Evolutionary conservation across 1,139 yeast species (phyloP), one percentile per base, ranked within the genome.

Genomic region (Taphrina flavorubra): DNA sequence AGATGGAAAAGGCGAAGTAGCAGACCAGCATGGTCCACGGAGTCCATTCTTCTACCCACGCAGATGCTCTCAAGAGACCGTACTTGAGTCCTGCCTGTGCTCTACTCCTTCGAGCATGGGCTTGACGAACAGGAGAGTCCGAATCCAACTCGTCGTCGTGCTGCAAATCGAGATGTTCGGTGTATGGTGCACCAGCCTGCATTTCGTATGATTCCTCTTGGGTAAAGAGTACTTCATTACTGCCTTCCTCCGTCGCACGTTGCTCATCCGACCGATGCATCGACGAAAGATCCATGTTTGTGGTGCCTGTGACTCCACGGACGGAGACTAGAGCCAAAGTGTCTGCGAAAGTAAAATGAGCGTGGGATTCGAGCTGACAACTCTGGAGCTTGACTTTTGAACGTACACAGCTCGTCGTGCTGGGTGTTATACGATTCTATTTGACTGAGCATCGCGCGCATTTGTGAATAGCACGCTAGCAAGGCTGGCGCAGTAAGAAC

Each of bases 1-100:
- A 63, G 61, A 63, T 63, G 37, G 67, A 63, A 47, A 55, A 56
- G 31, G 55, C 55, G 11, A 40, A 57, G 67, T 63, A 63, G 37
- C 51, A 42, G 39, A 63, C 59, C 44, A 63, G 31, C 56, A 63
- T 46, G 14, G 61, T 55, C 67, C 67, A 63, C 7, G 67, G 67
- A 5, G 67, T 63, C 67, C 67, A 63, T 37, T 63, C 67, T 47
- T 63, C 67, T 1, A 63, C 55, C 67, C 67, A 63, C 6, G 53
- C 51, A 37, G 61, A 53, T 1, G 61, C 67, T 14, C 67, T 46
- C 51, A 63, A 46, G 16, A 63, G 11, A 5, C 61, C 55, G 42
- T 55, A 56, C 34, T 63, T 63, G 20, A 55, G 11, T 16, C 47
- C 39, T 31, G 42, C 56, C 53, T 31, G 44, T 13, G 53, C 47